Conservation (phyloP, 257 asterid genomes). For the Nicotiana obtusifolia region DNA sequence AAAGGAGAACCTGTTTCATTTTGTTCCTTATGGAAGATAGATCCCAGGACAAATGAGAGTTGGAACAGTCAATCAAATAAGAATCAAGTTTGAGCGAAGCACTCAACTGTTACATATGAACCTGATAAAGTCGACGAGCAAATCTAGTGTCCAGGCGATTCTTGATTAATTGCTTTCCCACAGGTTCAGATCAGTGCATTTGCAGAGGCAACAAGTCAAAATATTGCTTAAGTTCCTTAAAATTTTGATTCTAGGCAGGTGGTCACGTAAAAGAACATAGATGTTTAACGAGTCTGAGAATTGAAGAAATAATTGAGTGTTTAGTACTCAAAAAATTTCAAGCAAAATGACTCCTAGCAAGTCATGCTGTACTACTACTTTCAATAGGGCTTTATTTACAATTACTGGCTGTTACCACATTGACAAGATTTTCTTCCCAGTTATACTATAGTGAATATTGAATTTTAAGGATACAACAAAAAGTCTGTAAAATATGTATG, state of each 20-base stretch:
- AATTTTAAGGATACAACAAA: not conserved
- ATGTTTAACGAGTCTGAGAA: not conserved
- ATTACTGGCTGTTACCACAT: not conserved
- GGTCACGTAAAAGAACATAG: not conserved
- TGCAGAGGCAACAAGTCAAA: constrained; percentile 1
- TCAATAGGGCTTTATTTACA: not conserved
- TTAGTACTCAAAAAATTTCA: not conserved
- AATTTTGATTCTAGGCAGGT: not conserved
- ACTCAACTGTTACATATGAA: not conserved
- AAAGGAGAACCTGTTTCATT: constrained; percentile 78
- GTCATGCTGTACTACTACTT: not conserved
- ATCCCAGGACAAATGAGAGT: constrained; percentile 6
- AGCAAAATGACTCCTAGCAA: not conserved
- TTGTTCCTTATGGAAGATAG: constrained; percentile 66
- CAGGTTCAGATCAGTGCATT: not conserved
- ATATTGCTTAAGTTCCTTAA: not conserved
- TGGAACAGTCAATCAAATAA: not conserved
- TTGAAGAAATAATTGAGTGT: not conserved
- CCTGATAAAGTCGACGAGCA: not conserved
- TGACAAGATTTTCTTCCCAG: not conserved
- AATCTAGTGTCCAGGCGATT: not conserved
- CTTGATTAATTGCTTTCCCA: not conserved
- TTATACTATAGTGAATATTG: not conserved
- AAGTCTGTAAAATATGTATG: not conserved
- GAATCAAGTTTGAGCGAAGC: not conserved